Evolutionary conservation across 192 early-diverging fungal genomes (phyloP), one percentile per base, ranked within the genome.

Genomic region (Rhizophagus sp.): DNA sequence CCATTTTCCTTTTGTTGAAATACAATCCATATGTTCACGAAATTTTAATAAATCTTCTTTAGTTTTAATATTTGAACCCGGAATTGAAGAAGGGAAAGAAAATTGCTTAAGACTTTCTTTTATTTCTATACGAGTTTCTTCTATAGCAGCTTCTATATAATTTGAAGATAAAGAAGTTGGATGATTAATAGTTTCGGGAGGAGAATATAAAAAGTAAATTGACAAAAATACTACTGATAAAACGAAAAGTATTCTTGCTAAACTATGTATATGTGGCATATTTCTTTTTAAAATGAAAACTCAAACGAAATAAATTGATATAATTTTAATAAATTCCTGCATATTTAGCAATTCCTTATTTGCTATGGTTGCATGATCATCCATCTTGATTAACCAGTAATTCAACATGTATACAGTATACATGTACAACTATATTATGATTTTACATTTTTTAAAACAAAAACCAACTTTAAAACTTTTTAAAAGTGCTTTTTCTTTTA

Each of bases 1-100:
- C 75, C 75, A 76, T 13, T 25, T 27, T 24, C 75, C 75, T 15
- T 63, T 76, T 39, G 27, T 44, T 24, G 34, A 64, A 24, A 76
- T 39, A 17, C 62, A 76, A 13, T 76, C 27, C 33, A 76, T 63
- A 34, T 25, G 13, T 22, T 41, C 22, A 13, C 62, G 30, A 63
- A 76, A 76, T 75, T 52, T 39, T 39, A 36, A 30, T 19, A 39
- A 30, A 8, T 69, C 67, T n/a, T 30, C 9, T 22, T 30, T 27
- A 13, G 67, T 69, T 22, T 69, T 69, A 36, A 69, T 69, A 39
- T 69, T 69, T 19, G 67, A 36, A 22, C 67, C 67, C 17, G 24
- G 24, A 36, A 69, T 69, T 33, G 67, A 69, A 69, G 27, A 36
- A 30, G 10, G 13, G 3, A 34, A 69, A 39, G 67, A 8, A 19